Base-by-base conservation (phyloP, 257 asterid genomes). In the Prunella vulgaris region DNA sequence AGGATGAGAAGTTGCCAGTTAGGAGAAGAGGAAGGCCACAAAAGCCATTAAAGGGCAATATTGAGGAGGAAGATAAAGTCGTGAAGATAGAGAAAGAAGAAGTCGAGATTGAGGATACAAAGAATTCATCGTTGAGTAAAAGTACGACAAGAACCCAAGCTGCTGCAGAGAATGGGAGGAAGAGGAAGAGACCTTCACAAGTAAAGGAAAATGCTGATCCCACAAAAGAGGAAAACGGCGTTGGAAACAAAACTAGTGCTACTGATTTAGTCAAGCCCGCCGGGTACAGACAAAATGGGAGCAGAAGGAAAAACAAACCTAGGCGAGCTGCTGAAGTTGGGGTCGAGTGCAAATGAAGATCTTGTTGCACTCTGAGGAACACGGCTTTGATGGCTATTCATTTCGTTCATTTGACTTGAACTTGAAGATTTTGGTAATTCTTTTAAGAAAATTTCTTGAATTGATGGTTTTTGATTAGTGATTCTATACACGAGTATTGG, bases 311-410 rank as follows among this genome's bases (percentile, higher is more conserved):
- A 82, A 88, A 81, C 80, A 91, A 87, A 78, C 97, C 97, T 37
- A 86, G 95, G 6, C 80, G 97, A 38, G 97, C 97, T 60, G 97
- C 96, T 78, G 97, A 91, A 80, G 95, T 83, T 74, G 96, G 96
- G 4, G 92, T 88, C 30, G 89, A 86, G 81, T 86, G 92, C 91
- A 83, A 65, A 75, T 90, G 81, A 87, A 62, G 60, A 35, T 21
- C 30, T 35, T 14, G 33, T 38, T 44, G 60, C 48, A 38, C n/a
- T 10, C 12, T 35, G 10, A 35, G 40, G 8, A 12, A 35, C 10
- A 14, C 60, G 52, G 38, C 53, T 66, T 25, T 60, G 59, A 22
- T 2, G 42, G 61, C 53, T 22, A 66, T 46, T 66, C 7, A 9
- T 74, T 59, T 63, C 20, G 18, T 46, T 4, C 33, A 24, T 18